A percentile compares a stretch with the other conserved stretches of the same genome.
Conservation (phyloP, 2,329 filamentous ascomycete species). For the Fusarium sp. region DNA sequence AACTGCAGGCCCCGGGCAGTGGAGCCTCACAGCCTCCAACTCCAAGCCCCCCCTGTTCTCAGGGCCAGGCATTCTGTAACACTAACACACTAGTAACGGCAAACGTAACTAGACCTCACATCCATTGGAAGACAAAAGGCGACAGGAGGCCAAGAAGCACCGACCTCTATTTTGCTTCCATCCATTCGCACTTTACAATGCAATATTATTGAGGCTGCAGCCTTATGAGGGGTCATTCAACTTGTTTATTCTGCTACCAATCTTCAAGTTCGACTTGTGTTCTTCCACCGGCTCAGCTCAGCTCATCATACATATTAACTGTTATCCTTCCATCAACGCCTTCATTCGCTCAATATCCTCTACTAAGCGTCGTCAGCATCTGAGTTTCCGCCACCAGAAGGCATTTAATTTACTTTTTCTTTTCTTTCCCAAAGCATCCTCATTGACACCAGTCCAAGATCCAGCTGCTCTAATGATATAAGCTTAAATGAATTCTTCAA, state of each 20-base stretch:
- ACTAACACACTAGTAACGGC: too few relatives aligned
- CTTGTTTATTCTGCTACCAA: background rate
- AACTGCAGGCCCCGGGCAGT: slow-evolving; percentile 14
- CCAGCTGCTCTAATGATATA: slow-evolving; percentile 30
- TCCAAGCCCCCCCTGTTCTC: slow-evolving; percentile 9
- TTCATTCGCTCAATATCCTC: slow-evolving; percentile 7
- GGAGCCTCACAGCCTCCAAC: slow-evolving; percentile 36
- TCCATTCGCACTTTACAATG: slow-evolving; percentile 5
- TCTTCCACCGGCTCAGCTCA: slow-evolving; percentile 6
- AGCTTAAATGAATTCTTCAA: slow-evolving; percentile 50
- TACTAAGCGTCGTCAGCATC: slow-evolving; percentile 10
- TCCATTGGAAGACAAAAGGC: slow-evolving; percentile 26
- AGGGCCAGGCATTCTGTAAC: slow-evolving; percentile 21
- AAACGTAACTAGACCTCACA: slow-evolving; percentile 1
- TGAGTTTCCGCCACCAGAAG: background rate
- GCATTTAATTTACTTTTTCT: background rate
- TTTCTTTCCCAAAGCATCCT: background rate
- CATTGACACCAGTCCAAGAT: background rate
- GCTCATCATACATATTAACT: slow-evolving; percentile 4
- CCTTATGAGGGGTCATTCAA: slow-evolving; percentile 28
- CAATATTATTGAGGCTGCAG: slow-evolving; percentile 18
- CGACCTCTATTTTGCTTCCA: slow-evolving; percentile 1
- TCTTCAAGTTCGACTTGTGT: slow-evolving; percentile 26
- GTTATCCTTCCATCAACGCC: background rate
- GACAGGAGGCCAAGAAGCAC: slow-evolving; percentile 27